phyloP scores from a whole-genome alignment of 495 filamentous ascomycete genomes.

The Collariella sp. region DNA sequence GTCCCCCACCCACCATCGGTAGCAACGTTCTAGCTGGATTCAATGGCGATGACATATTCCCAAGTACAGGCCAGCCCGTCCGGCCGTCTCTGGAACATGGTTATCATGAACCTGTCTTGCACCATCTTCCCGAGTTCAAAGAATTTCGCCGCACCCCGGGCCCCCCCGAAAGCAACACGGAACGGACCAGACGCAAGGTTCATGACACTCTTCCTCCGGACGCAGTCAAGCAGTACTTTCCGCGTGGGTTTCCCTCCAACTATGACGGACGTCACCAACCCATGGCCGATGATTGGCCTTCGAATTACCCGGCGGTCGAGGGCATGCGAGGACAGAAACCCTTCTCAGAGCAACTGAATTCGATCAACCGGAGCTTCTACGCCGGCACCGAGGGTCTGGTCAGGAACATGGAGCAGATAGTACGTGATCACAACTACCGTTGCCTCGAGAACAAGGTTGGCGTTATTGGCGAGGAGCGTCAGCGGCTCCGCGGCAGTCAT shows the following conservation, averaged over 20 bases:
- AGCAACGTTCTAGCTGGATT: neutral
- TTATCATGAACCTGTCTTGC: neutral
- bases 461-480: constrained; percentile 22
- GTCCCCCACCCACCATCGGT: neutral
- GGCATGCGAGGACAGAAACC: neutral
- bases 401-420: constrained; percentile 15
- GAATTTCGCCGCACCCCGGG: neutral
- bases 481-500: constrained; percentile 12
- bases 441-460: constrained; percentile 19
- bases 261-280: constrained; percentile 8
- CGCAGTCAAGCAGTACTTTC: constrained; percentile 13
- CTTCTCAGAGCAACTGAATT: constrained; percentile 6
- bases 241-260: constrained; percentile 11
- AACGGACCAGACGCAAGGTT: constrained; percentile 1
- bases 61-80: neutral
- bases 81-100: neutral
- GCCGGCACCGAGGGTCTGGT: constrained; percentile 21
- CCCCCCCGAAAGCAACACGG: neutral
- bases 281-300: constrained; percentile 5
- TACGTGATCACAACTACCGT: constrained; percentile 19
- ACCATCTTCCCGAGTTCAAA: neutral
- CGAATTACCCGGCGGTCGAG: constrained; percentile 2
- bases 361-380: constrained; percentile 28
- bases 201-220: constrained; percentile 20
- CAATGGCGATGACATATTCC: neutral